Evolutionary conservation across 2,329 filamentous ascomycete genomes (phyloP).

Genomic region (Fusarium denticulatum): DNA sequence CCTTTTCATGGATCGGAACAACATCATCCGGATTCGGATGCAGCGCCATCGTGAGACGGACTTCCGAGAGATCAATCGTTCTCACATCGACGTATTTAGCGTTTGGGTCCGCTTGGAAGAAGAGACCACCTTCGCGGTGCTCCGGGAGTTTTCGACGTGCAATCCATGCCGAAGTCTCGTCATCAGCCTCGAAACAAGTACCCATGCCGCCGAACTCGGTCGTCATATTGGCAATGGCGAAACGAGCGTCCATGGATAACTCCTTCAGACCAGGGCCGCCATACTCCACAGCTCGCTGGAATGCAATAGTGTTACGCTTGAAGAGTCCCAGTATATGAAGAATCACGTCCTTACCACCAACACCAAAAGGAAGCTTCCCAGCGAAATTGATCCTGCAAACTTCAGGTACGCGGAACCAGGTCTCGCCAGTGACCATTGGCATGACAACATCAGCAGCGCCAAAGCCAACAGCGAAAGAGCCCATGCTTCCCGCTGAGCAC

Average conservation of each 20-base stretch:
- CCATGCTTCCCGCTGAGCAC: neutral
- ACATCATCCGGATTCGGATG: neutral
- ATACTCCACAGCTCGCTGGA: neutral
- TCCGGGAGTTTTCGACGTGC: neutral
- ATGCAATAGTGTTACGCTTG: neutral
- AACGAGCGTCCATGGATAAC: neutral
- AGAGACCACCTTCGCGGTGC: neutral
- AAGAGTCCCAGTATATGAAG: neutral
- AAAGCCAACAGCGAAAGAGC: neutral
- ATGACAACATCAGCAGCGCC: neutral
- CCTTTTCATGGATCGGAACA: neutral
- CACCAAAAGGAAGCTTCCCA: neutral
- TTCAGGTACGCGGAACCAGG: neutral
- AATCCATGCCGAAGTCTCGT: neutral
- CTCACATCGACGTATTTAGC: neutral
- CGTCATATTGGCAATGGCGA: neutral
- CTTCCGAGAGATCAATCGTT: neutral
- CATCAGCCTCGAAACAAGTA: neutral
- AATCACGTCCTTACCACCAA: neutral
- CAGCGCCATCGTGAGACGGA: neutral
- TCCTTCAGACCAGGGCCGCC: neutral
- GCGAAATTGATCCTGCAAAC: neutral
- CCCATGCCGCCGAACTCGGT: neutral
- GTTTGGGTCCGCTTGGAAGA: neutral
- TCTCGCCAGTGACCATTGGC: neutral